These are phyloP conservation scores for Magnolia kwangsiensis DNA, from an alignment of 164 flowering plant genomes.

Conservation along the genomic window DNA sequence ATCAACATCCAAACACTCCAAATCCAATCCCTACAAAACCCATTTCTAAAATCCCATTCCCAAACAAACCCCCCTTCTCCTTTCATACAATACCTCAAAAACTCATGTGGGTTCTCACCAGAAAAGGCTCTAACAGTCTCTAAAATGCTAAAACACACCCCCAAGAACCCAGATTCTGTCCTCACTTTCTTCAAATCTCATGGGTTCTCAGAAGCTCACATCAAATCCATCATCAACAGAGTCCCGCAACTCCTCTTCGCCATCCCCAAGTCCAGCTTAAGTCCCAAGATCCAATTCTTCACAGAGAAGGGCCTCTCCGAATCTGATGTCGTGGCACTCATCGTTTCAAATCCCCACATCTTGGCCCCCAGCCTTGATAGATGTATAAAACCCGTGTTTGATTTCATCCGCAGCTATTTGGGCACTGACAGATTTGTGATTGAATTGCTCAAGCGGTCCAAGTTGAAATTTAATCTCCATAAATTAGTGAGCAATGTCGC, in stretches of 20 bases:
- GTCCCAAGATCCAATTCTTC: too few species aligned
- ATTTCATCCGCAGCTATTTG: background rate
- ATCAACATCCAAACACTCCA: background rate
- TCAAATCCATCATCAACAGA: background rate
- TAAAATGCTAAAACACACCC: background rate
- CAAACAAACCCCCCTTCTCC: background rate
- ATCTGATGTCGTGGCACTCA: background rate
- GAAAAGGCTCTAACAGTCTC: background rate
- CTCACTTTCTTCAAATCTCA: background rate
- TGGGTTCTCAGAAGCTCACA: background rate
- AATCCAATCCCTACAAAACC: background rate
- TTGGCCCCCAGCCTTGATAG: slow-evolving; percentile 10
- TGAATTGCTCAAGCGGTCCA: too few species aligned
- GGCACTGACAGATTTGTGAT: too few species aligned
- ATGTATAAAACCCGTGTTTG: background rate
- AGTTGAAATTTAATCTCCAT: too few species aligned
- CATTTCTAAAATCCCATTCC: background rate
- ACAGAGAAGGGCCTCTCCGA: background rate
- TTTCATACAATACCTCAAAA: background rate
- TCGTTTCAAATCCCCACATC: background rate
- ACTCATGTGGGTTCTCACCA: background rate
- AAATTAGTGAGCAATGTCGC: too few species aligned
- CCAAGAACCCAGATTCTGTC: background rate
- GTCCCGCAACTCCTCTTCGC: too few species aligned
- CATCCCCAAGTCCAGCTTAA: too few species aligned